Evolutionary conservation across 768 basidiomycete genomes (phyloP).

Genomic region (Gloeopeniophorella convolvens): DNA sequence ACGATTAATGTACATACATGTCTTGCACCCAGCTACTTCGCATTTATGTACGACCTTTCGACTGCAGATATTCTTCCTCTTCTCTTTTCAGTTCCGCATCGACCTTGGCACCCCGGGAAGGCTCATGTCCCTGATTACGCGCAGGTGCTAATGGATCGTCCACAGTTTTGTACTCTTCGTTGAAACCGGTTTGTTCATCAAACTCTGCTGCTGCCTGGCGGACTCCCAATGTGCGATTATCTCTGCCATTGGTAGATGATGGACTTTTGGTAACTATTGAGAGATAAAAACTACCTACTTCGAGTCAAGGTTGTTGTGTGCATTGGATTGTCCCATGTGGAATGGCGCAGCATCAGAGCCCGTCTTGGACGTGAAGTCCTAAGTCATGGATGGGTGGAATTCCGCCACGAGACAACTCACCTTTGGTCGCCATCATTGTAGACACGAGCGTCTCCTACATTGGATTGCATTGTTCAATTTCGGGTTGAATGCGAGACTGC

Average conservation of each 20-base stretch:
- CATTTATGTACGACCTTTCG: too few relatives aligned
- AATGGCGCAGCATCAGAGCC: conserved; percentile 11
- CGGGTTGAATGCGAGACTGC: background rate
- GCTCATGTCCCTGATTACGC: conserved; percentile 47
- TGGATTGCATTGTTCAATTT: conserved; percentile 41
- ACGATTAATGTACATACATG: too few relatives aligned
- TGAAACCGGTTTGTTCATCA: conserved; percentile 24
- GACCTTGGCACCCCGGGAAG: conserved; percentile 50
- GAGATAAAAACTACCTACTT: conserved; percentile 27
- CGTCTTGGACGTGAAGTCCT: background rate
- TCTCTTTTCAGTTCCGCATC: conserved; percentile 49
- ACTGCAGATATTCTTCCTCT: conserved; percentile 41
- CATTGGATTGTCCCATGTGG: conserved; percentile 30
- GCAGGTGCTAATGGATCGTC: conserved; percentile 46
- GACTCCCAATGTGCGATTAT: conserved; percentile 38
- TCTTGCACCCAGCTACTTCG: too few relatives aligned
- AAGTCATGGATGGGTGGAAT: background rate
- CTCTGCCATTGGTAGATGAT: conserved; percentile 29
- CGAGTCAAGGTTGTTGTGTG: conserved; percentile 36
- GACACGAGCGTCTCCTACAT: conserved; percentile 42
- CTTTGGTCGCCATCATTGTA: conserved; percentile 45
- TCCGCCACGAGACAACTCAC: conserved; percentile 26
- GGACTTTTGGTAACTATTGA: background rate
- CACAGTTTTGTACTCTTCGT: conserved; percentile 25
- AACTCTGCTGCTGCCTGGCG: conserved; percentile 27